Evolutionary conservation across 257 asterid genomes (phyloP).

Genomic region (Scutellaria minor): DNA sequence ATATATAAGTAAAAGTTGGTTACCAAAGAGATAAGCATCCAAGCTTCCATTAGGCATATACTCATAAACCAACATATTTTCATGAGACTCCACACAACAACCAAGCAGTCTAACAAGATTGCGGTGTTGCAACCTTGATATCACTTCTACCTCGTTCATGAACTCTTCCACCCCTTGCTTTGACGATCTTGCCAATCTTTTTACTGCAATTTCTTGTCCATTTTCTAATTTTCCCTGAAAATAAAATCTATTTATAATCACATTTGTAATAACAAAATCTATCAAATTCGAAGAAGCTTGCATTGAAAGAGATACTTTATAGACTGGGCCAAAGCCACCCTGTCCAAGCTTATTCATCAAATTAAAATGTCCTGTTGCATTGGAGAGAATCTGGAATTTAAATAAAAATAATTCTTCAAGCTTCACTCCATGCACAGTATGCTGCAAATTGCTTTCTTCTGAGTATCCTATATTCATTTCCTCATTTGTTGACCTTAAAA

Average conservation of each 20-base stretch:
- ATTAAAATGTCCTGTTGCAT: slow-evolving; percentile 34
- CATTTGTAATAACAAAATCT: background rate
- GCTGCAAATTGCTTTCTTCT: background rate
- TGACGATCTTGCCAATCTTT: slow-evolving; percentile 45
- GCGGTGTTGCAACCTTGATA: slow-evolving; percentile 50
- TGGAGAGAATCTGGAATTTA: slow-evolving; percentile 25
- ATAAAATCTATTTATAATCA: background rate
- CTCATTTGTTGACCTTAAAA: background rate
- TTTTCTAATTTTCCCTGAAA: slow-evolving; percentile 44
- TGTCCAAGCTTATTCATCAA: slow-evolving; percentile 31
- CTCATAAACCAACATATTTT: slow-evolving; percentile 49
- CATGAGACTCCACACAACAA: slow-evolving; percentile 45
- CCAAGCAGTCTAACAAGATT: slow-evolving; percentile 56
- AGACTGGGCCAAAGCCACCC: slow-evolving; percentile 44
- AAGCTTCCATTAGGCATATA: slow-evolving; percentile 50
- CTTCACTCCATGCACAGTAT: slow-evolving; percentile 22
- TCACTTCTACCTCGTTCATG: slow-evolving; percentile 50
- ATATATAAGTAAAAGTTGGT: too few relatives aligned
- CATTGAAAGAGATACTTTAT: slow-evolving; percentile 25
- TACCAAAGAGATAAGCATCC: slow-evolving; percentile 49
- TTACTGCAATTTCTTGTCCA: slow-evolving; percentile 52
- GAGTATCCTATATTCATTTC: background rate
- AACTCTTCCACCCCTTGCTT: slow-evolving; percentile 55
- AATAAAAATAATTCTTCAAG: slow-evolving; percentile 36
- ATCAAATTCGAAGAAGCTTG: background rate